phyloP scores from a whole-genome alignment of 192 early-diverging fungal species.

The Umbelopsis ramanniana region DNA sequence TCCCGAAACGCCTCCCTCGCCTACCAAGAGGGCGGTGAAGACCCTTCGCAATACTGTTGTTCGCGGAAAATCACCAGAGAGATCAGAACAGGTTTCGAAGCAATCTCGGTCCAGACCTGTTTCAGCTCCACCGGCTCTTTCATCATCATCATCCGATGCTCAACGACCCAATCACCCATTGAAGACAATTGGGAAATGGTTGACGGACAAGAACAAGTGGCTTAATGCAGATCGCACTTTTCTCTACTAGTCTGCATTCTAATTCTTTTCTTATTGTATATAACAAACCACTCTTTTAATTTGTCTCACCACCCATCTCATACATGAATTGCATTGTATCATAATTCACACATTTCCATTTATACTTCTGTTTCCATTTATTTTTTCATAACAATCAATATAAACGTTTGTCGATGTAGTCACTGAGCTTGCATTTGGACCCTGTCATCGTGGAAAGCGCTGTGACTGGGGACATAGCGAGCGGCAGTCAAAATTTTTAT shows the following conservation, averaged over 20 bases:
- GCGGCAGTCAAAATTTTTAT: neutral
- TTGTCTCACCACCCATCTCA: too few relatives aligned
- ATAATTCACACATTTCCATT: slow-evolving; percentile 3
- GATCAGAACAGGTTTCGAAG: neutral
- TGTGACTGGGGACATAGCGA: neutral
- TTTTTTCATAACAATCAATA: neutral
- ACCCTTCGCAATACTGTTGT: neutral
- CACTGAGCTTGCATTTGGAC: neutral
- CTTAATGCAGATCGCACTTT: slow-evolving; percentile 14
- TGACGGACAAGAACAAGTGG: slow-evolving; percentile 18
- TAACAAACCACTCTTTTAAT: too few relatives aligned
- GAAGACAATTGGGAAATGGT: slow-evolving; percentile 16
- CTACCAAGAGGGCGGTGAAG: neutral
- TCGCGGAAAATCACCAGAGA: neutral
- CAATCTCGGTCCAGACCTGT: neutral
- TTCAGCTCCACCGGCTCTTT: slow-evolving; percentile 4
- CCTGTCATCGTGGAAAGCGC: neutral
- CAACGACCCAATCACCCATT: neutral
- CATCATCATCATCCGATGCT: neutral
- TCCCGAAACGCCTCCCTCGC: neutral
- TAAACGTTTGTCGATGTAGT: too few relatives aligned
- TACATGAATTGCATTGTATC: slow-evolving; percentile 3
- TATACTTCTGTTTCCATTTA: neutral
- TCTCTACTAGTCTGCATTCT: neutral
- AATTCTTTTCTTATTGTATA: neutral